phyloP scores from a whole-genome alignment of 176 grass and related monocot genomes.

The Avena insularis region DNA sequence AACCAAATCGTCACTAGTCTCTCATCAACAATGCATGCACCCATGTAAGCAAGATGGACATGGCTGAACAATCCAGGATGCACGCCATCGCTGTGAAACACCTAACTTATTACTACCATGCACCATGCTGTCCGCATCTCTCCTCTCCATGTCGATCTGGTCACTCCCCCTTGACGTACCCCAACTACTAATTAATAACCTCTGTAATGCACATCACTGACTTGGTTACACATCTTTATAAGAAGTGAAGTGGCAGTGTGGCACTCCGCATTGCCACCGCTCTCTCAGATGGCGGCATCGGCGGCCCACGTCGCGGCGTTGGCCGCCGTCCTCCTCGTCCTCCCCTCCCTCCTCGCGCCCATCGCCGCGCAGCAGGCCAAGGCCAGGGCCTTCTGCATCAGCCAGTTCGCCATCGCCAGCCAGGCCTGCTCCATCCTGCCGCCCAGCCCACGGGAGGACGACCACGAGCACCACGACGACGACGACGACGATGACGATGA shows the following conservation, averaged over 20 bases:
- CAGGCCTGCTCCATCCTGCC: conserved; percentile 75
- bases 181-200: conserved; percentile 41
- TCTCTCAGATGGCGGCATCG: conserved; percentile 40
- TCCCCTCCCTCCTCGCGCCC: conserved; percentile 40
- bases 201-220: background rate
- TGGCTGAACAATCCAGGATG: conserved; percentile 28
- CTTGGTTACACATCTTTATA: conserved; percentile 39
- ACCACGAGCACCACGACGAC: conserved; percentile 25
- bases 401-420: conserved; percentile 80
- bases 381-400: conserved; percentile 73
- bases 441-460: conserved; percentile 47
- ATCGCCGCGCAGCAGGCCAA: conserved; percentile 48
- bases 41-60: conserved; percentile 26
- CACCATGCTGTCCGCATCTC: conserved; percentile 29
- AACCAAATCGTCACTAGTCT: conserved; percentile 17
- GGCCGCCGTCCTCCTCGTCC: conserved; percentile 46
- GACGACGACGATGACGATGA: background rate
- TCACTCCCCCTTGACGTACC: conserved; percentile 29
- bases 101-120: conserved; percentile 57
- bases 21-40: conserved; percentile 28
- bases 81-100: conserved; percentile 47
- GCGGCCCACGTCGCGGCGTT: conserved; percentile 33
- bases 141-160: conserved; percentile 24
- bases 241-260: conserved; percentile 14
- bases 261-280: conserved; percentile 17